These are phyloP conservation scores for Leccinum fibrillosum DNA, from an alignment of 768 basidiomycete genomes.

Conservation along the genomic window DNA sequence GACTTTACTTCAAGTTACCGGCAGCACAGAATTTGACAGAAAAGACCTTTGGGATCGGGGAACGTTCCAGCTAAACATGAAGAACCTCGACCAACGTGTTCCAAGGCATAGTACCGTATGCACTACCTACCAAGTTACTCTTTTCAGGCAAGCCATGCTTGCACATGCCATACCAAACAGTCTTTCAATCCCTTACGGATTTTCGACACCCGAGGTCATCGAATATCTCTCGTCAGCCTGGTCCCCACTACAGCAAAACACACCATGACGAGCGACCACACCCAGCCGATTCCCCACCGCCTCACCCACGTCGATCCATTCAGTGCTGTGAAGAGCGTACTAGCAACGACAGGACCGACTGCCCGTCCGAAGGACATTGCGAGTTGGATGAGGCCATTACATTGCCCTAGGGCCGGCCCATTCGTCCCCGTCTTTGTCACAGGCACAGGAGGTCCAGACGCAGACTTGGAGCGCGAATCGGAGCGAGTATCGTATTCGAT, in stretches of 20 bases:
- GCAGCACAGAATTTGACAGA: too few relatives aligned
- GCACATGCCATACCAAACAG: neutral
- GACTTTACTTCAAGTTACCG: too few relatives aligned
- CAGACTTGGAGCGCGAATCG: neutral
- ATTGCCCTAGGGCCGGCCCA: neutral
- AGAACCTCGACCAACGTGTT: too few relatives aligned
- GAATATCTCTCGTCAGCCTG: constrained; percentile 2
- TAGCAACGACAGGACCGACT: constrained; percentile 52
- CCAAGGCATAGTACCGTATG: neutral
- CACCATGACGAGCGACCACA: constrained; percentile 18
- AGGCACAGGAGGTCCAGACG: neutral
- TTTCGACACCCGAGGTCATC: neutral
- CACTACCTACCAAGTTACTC: neutral
- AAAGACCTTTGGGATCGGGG: neutral
- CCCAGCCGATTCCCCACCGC: constrained; percentile 4
- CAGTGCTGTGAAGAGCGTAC: constrained; percentile 22
- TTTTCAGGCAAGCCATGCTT: neutral
- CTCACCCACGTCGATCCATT: constrained; percentile 13
- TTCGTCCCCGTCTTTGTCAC: neutral
- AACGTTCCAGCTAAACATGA: too few relatives aligned
- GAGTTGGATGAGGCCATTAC: constrained; percentile 57
- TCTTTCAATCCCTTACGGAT: neutral
- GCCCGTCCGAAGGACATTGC: constrained; percentile 54
- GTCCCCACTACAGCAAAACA: constrained; percentile 10
- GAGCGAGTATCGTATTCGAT: neutral